These are phyloP conservation scores for Flaveria robusta DNA, from an alignment of 129 eudicot genomes.

Conservation along the genomic window DNA sequence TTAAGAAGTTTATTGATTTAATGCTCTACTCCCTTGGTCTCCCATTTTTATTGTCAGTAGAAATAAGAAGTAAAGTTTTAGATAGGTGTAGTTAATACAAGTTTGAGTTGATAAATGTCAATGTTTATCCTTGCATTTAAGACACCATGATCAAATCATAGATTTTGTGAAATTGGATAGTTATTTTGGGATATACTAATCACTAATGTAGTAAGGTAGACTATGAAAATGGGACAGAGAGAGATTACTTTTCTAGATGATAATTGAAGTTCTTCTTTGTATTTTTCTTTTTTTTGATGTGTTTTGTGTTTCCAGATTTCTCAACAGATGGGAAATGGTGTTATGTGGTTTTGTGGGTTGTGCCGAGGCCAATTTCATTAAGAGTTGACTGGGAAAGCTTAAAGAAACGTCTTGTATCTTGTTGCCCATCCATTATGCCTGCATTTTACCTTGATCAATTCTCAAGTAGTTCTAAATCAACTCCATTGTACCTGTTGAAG, in stretches of 20 bases:
- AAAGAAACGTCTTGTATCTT: constrained; percentile 61
- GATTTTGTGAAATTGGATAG: background rate
- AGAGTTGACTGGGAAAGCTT: constrained; percentile 70
- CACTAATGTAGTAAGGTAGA: too few relatives aligned
- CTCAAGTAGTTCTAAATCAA: constrained; percentile 35
- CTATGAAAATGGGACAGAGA: too few relatives aligned
- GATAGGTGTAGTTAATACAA: background rate
- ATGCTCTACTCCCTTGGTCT: background rate
- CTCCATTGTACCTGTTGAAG: constrained; percentile 70
- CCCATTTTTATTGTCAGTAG: background rate
- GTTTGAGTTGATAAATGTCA: background rate
- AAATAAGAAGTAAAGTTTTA: too few relatives aligned
- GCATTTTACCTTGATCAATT: constrained; percentile 56
- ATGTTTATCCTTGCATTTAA: too few relatives aligned
- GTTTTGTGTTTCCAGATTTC: constrained; percentile 46
- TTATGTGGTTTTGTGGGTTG: constrained; percentile 75
- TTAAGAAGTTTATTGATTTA: background rate
- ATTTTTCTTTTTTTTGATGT: background rate
- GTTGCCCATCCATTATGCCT: constrained; percentile 66
- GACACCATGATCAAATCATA: too few relatives aligned
- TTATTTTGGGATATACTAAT: too few relatives aligned
- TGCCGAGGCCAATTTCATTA: constrained; percentile 52
- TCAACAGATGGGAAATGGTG: constrained; percentile 92
- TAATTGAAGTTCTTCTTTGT: background rate
- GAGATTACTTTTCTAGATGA: background rate